Evolutionary conservation across 2,329 filamentous ascomycete species (phyloP).

Genomic region (Alternaria brassicicola): DNA sequence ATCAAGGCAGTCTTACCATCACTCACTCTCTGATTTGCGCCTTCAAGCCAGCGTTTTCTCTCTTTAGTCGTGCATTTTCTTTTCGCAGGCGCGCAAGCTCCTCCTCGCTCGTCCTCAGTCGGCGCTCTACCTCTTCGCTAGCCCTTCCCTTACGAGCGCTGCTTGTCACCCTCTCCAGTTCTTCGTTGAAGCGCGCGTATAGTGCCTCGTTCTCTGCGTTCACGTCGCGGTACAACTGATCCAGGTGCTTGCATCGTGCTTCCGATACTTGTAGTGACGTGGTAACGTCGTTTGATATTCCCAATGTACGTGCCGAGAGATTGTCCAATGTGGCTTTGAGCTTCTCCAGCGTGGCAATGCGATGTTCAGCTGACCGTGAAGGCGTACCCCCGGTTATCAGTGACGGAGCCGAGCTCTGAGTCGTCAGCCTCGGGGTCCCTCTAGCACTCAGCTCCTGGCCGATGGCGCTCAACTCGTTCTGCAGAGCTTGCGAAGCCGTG

Average conservation of each 20-base stretch:
- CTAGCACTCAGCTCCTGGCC: slow-evolving; percentile 73
- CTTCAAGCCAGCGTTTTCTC: slow-evolving; percentile 75
- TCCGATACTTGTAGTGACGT: slow-evolving; percentile 75
- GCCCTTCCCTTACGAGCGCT: slow-evolving; percentile 73
- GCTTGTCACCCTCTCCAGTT: slow-evolving; percentile 81
- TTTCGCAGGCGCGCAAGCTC: slow-evolving; percentile 79
- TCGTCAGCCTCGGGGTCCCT: slow-evolving; percentile 39
- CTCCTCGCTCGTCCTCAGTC: slow-evolving; percentile 75
- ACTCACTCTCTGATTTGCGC: slow-evolving; percentile 56
- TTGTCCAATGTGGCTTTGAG: slow-evolving; percentile 58
- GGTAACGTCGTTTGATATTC: slow-evolving; percentile 73
- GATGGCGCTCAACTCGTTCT: slow-evolving; percentile 79
- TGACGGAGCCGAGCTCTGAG: slow-evolving; percentile 38
- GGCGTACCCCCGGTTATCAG: slow-evolving; percentile 23
- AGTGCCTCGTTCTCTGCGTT: slow-evolving; percentile 91
- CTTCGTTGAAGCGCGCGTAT: slow-evolving; percentile 91
- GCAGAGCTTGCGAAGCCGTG: slow-evolving; percentile 71
- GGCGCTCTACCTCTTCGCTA: slow-evolving; percentile 75
- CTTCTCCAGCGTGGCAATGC: slow-evolving; percentile 70
- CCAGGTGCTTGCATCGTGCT: slow-evolving; percentile 78
- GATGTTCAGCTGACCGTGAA: slow-evolving; percentile 55
- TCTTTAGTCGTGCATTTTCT: slow-evolving; percentile 82
- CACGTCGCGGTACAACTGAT: slow-evolving; percentile 86
- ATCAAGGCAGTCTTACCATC: slow-evolving; percentile 8
- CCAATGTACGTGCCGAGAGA: slow-evolving; percentile 40